phyloP scores from a whole-genome alignment of 768 basidiomycete genomes.

The Lanmaoa pseudosensibilis region DNA sequence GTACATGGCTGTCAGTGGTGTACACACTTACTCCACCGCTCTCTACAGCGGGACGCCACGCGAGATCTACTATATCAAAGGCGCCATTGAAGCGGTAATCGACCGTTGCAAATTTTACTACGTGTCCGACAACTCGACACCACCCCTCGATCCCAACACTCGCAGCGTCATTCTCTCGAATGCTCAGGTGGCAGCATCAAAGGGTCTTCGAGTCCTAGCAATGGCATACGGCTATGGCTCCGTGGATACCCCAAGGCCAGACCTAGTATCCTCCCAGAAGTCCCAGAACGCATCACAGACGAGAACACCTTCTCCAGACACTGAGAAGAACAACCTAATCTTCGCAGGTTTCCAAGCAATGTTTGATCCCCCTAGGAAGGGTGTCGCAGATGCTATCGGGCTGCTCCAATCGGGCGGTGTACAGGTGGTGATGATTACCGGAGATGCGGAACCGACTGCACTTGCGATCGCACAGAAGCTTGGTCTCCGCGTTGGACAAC shows the following conservation, averaged over 20 bases:
- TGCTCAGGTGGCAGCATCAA: constrained; percentile 68
- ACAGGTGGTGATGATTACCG: constrained; percentile 98
- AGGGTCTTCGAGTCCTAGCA: constrained; percentile 84
- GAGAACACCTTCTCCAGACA: constrained; percentile 34
- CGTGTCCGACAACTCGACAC: constrained; percentile 86
- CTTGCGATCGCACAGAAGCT: constrained; percentile 84
- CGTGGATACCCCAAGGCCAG: constrained; percentile 39
- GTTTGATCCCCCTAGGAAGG: constrained; percentile 91
- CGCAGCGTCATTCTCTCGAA: constrained; percentile 66
- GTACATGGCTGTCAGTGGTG: constrained; percentile 87
- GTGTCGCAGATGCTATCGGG: constrained; percentile 87
- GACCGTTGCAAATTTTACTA: constrained; percentile 88
- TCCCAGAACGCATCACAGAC: constrained; percentile 26
- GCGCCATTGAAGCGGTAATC: constrained; percentile 86
- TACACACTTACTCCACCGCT: constrained; percentile 42
- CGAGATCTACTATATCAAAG: constrained; percentile 90
- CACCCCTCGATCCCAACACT: constrained; percentile 68
- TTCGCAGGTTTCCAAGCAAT: constrained; percentile 95
- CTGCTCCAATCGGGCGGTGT: constrained; percentile 83
- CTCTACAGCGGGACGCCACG: constrained; percentile 38
- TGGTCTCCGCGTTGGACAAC: constrained; percentile 67
- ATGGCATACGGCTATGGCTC: constrained; percentile 86
- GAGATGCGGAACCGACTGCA: constrained; percentile 90
- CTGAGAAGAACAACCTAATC: constrained; percentile 57
- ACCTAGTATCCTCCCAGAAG: constrained; percentile 16